Evolutionary conservation across 192 early-diverging fungal genomes (phyloP), one percentile per base, ranked within the genome.

Genomic region (Gamsiella multidivaricata): DNA sequence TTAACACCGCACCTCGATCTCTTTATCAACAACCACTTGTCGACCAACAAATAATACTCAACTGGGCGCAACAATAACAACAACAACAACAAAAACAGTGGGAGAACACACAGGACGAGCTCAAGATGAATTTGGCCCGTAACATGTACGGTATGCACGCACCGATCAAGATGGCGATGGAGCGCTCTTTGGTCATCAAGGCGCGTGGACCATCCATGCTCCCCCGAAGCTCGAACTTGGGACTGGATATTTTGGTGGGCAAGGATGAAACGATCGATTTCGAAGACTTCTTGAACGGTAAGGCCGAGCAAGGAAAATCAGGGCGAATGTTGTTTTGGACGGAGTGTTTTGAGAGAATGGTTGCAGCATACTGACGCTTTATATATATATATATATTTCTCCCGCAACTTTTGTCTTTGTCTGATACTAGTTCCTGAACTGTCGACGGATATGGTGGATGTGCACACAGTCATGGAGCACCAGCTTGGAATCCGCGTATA

Each of bases 121-220:
- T 94, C 29, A 93, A 94, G 79, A 81, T 94, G 63, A 86, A 88
- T 54, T 86, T 97, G 89, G 89, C 91, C 51, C 90, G 93, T 47
- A 85, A 88, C 65, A 62, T 90, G 20, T 94, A 94, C 74, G 97
- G 96, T 25, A 82, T 95, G 55, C 94, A 97, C 71, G 92, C 92
- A n/a, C 97, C 96, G 32, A 84, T 99, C 72, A 90, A 93, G 68
- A 83, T 95, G 78, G 91, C 94, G 68, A 98, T 98, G 96, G 96
- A 98, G 73, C 85, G 89, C 54, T 85, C 81, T 50, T 69, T 95
- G 7, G 88, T 94, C 28, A 73, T 74, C 75, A 85, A 72, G 67
- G 85, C 87, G 63, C 67, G 51, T 54, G 51, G 55, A 72, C 82
- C 54, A 69, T 88, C 55, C 83, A 92, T 61, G 84, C 84, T 54